These are phyloP conservation scores for Immersiella caudata DNA, from an alignment of 495 filamentous ascomycete genomes.

Conservation along the genomic window DNA sequence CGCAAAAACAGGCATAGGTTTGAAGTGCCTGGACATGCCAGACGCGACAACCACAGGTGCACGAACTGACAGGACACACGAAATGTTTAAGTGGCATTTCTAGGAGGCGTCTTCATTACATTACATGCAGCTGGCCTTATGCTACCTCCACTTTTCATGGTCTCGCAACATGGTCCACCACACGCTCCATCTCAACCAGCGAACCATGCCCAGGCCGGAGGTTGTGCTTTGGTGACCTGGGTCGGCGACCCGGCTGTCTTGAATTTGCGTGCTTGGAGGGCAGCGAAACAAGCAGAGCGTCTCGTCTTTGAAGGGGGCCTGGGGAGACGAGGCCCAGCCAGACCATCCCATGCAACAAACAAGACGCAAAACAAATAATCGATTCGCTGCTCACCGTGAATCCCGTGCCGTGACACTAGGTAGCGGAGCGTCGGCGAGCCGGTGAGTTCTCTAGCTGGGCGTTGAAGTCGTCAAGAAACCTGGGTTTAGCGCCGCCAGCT, in stretches of 20 bases:
- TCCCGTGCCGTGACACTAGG: background rate
- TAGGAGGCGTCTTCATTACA: conserved; percentile 23
- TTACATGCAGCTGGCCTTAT: conserved; percentile 38
- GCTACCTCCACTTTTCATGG: conserved; percentile 25
- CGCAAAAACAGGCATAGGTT: background rate
- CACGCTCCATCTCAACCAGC: conserved; percentile 11
- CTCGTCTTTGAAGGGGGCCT: conserved; percentile 10
- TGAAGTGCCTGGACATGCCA: background rate
- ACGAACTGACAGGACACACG: conserved; percentile 11
- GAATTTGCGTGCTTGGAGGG: conserved; percentile 26
- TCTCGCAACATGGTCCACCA: conserved; percentile 17
- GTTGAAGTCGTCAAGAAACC: background rate
- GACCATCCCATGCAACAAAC: conserved; percentile 15
- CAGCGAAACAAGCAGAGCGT: conserved; percentile 23
- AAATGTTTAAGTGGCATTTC: conserved; percentile 16
- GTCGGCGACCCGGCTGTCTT: conserved; percentile 30
- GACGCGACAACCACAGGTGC: background rate
- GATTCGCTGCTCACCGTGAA: background rate
- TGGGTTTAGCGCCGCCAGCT: conserved; percentile 7
- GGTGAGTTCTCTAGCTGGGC: background rate
- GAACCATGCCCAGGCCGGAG: conserved; percentile 28
- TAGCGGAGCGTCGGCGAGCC: background rate
- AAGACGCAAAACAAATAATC: conserved; percentile 10
- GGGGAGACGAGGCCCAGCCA: background rate
- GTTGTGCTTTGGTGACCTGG: conserved; percentile 21